Evolutionary conservation across 2,329 filamentous ascomycete species (phyloP), one percentile per base, ranked within the genome.

Genomic region (Hypoxylon sp.): DNA sequence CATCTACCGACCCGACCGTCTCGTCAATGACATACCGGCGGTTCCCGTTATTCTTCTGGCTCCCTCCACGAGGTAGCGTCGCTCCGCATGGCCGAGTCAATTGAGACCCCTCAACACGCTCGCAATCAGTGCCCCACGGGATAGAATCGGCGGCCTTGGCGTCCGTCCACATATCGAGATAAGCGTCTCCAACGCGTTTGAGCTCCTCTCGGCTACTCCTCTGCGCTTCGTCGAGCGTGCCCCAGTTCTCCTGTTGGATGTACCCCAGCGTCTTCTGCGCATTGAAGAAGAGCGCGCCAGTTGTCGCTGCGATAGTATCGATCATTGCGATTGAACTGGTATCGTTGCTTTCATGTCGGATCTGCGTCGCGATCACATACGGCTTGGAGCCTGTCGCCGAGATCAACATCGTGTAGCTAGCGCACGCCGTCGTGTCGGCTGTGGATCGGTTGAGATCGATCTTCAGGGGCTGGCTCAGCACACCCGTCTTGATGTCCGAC

Each of bases 91-190:
- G 78, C 46, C 67, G 70, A 9, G 78, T 79, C 41, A 76, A 67
- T 67, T 69, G 59, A 11, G 75, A 77, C 2, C 79, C 78, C 63
- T 80, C 78, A 5, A 80, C 77, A 1, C 78, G 73, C 71, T 80
- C 78, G 55, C 78, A 80, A 61, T 77, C 72, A 1, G 75, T 76
- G 3, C 78, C 78, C 79, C 78, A 80, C 1, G 75, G 75, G 6
- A 80, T 79, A 0, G 74, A 74, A 41, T 76, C 76, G 0, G 77
- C 76, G 0, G 78, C 78, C n/a, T 67, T 75, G 0, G 72, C 68
- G 59, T 79, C 75, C 1, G 78, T 79, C 78, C 79, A 80, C 78
- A 80, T 80, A 52, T 80, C 78, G 0, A 80, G 74, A 55, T 80
- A 80, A 1, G 76, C 77, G 30, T 80, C 79, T 17, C 77, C 79